Evolutionary conservation across 2,329 filamentous ascomycete genomes (phyloP), one percentile per base, ranked within the genome.

Genomic region (Esteya vermicola): DNA sequence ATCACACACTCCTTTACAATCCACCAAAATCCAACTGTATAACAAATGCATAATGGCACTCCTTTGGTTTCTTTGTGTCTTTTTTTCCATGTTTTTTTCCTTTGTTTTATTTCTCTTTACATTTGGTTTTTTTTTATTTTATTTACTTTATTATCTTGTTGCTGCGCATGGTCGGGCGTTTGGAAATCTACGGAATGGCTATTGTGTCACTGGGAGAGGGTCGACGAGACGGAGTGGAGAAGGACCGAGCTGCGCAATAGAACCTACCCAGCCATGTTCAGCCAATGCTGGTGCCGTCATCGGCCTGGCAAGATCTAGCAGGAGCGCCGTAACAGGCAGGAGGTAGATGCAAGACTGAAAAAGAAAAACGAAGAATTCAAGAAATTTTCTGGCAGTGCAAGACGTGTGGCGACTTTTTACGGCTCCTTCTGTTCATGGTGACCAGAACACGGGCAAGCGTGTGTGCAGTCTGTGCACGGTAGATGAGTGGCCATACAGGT

Each of bases 131-230:
- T 30, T 39, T 20, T 28, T 20, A 25, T 25, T 16, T 36, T 36
- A 25, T 16, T n/a, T 31, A 31, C 28, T 40, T 32, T 10, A 32
- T 35, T 41, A 26, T 27, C 36, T 38, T 28, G 37, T 37, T 39
- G 40, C 10, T 44, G 44, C 42, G 34, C 42, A 42, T 41, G 42
- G 41, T n/a, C 30, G 40, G 44, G 44, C 40, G 44, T 47, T 47
- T 43, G 43, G 38, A 41, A 36, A 41, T 41, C 38, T 21, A 39
- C 27, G 37, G 33, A n/a, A 21, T 16, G 23, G 23, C 16, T 12
- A 34, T 42, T 31, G 28, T 36, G 30, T 33, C 31, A 34, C 28
- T 27, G 37, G 37, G 38, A 32, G 34, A 31, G 28, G n/a, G n/a
- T n/a, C 31, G 18, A 19, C 28, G 30, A 39, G 16, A 39, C 16